phyloP scores from a whole-genome alignment of 768 basidiomycete genomes.

The Kwoniella newhampshirensis region DNA sequence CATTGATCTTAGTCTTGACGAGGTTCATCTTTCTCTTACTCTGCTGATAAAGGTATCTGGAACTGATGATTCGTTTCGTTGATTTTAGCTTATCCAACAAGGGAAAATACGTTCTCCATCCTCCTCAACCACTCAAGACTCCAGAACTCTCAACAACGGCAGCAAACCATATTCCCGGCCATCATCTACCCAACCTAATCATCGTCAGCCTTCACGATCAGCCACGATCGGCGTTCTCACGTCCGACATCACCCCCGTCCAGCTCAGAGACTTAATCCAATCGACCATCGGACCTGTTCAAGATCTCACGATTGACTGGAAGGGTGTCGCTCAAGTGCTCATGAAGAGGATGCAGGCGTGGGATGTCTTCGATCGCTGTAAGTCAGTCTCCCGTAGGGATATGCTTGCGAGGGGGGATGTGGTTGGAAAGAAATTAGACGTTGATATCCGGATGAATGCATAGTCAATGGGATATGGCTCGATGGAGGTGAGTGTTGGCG shows the following conservation, averaged over 20 bases:
- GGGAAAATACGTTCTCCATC: too few species aligned
- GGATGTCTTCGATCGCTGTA: conserved; percentile 8
- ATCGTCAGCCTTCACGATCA: conserved; percentile 2
- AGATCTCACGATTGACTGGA: conserved; percentile 5
- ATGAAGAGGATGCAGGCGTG: conserved; percentile 9
- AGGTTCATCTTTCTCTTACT: neutral
- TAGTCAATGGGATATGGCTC: neutral
- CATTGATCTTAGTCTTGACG: neutral
- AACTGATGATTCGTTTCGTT: neutral
- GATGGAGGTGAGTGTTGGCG: conserved; percentile 1
- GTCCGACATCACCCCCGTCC: conserved; percentile 1
- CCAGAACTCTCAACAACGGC: too few species aligned
- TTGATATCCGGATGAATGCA: too few species aligned
- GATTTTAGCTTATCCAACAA: too few species aligned
- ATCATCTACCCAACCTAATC: neutral
- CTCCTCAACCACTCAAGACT: neutral
- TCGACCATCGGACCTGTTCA: conserved; percentile 8
- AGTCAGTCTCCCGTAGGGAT: neutral
- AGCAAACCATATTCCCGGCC: neutral
- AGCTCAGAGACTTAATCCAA: conserved; percentile 10
- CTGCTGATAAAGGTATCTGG: neutral
- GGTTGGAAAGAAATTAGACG: too few species aligned
- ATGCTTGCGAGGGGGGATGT: too few species aligned
- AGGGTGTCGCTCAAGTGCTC: conserved; percentile 5
- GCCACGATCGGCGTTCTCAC: conserved; percentile 1